A percentile compares a stretch with the other conserved stretches of the same genome.
Conservation (phyloP, 164 flowering plant genomes). For the Vitis labrusca region DNA sequence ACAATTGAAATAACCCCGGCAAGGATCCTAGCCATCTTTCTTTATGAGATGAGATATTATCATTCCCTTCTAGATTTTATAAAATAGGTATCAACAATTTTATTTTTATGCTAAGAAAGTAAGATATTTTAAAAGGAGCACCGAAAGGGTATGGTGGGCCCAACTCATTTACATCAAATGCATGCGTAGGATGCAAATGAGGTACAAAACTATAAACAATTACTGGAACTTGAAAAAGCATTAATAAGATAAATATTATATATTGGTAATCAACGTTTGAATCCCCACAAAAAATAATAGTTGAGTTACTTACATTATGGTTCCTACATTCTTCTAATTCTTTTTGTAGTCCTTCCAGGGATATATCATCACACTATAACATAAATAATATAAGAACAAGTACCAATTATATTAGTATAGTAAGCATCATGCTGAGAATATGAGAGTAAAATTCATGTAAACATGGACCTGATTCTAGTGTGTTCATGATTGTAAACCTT, state of each 20-base stretch:
- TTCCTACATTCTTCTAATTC: slow-evolving; percentile 86
- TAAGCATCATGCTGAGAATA: background rate
- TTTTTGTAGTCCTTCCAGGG: slow-evolving; percentile 84
- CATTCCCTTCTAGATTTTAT: no score
- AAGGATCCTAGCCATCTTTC: no score
- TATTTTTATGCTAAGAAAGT: no score
- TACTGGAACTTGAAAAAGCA: background rate
- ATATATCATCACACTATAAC: slow-evolving; percentile 64
- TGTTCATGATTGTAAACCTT: no score
- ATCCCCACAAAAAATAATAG: background rate
- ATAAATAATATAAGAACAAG: background rate
- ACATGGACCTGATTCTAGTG: no score
- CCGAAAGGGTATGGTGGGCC: no score
- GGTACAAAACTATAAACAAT: background rate
- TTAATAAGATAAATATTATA: background rate
- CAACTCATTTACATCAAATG: no score
- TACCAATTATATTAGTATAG: background rate
- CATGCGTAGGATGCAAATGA: no score
- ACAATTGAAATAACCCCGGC: no score
- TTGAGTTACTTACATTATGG: slow-evolving; percentile 64
- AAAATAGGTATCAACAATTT: no score
- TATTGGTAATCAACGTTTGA: background rate
- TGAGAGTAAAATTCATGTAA: background rate
- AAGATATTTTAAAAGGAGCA: no score
- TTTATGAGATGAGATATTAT: no score